phyloP scores from a whole-genome alignment of 2,329 filamentous ascomycete species.

The Aspergillus transmontanensis region DNA sequence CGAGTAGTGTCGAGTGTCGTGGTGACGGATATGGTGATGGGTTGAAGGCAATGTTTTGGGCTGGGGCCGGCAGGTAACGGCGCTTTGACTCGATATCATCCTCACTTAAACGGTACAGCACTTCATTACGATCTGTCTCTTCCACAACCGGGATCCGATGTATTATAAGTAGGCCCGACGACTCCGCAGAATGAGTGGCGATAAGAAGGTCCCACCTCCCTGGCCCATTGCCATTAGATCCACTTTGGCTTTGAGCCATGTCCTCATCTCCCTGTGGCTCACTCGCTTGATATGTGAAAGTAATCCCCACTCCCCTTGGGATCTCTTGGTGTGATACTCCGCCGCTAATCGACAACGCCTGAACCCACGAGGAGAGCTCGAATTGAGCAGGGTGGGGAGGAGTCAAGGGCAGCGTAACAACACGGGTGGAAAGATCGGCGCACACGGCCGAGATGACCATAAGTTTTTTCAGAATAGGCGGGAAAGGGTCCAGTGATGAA shows the following conservation, averaged over 20 bases:
- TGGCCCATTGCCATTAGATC: constrained; percentile 18
- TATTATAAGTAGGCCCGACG: constrained; percentile 47
- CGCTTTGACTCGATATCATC: constrained; percentile 49
- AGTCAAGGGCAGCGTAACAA: constrained; percentile 57
- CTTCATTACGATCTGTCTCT: constrained; percentile 20
- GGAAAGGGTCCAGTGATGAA: constrained; percentile 46
- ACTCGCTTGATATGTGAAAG: constrained; percentile 51
- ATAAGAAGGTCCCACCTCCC: constrained; percentile 49
- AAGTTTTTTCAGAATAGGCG: constrained; percentile 50
- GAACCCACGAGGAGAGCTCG: constrained; percentile 44
- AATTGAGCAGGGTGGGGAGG: constrained; percentile 52
- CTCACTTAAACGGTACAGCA: constrained; percentile 31
- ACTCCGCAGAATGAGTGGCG: constrained; percentile 49
- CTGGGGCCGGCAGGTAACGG: constrained; percentile 52
- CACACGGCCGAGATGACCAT: constrained; percentile 59
- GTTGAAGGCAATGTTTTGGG: constrained; percentile 57
- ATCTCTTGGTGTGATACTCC: constrained; percentile 54
- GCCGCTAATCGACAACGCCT: constrained; percentile 51
- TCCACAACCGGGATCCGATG: constrained; percentile 45
- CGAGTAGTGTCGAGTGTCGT: constrained; percentile 57
- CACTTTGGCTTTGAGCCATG: constrained; percentile 33
- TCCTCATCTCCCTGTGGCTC: constrained; percentile 32
- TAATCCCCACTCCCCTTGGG: constrained; percentile 54
- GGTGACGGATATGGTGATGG: constrained; percentile 54
- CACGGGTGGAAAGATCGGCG: constrained; percentile 57